These are phyloP conservation scores for Naematelia aurantialba DNA, from an alignment of 768 basidiomycete species.

Conservation along the genomic window DNA sequence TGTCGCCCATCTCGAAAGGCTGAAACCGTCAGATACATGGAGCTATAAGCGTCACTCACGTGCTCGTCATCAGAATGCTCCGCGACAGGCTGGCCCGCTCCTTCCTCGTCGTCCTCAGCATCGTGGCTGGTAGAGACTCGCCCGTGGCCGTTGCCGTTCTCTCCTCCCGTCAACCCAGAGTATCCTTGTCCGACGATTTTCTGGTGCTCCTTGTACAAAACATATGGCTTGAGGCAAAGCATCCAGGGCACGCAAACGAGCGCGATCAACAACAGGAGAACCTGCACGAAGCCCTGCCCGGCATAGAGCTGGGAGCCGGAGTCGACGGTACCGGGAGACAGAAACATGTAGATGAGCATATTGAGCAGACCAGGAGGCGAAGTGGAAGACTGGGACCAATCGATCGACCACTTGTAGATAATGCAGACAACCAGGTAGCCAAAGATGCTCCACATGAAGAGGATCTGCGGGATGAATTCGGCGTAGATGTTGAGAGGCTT, in stretches of 20 bases:
- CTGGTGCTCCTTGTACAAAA: slow-evolving; percentile 84
- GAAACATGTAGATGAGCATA: slow-evolving; percentile 85
- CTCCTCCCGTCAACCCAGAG: slow-evolving; percentile 54
- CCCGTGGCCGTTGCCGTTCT: slow-evolving; percentile 32
- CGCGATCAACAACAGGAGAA: slow-evolving; percentile 71
- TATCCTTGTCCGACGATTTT: slow-evolving; percentile 80
- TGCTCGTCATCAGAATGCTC: slow-evolving; percentile 71
- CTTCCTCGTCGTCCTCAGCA: slow-evolving; percentile 60
- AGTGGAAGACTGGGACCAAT: slow-evolving; percentile 71
- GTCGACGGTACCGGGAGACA: slow-evolving; percentile 77
- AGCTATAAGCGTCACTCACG: slow-evolving; percentile 55
- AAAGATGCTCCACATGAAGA: slow-evolving; percentile 96
- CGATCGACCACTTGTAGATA: slow-evolving; percentile 92
- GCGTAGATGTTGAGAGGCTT: slow-evolving; percentile 79
- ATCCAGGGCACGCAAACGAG: slow-evolving; percentile 91
- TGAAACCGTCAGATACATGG: slow-evolving; percentile 54
- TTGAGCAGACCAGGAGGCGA: slow-evolving; percentile 82
- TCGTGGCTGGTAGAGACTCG: slow-evolving; percentile 29
- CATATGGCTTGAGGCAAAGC: slow-evolving; percentile 85
- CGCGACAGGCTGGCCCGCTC: slow-evolving; percentile 59
- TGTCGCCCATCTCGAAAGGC: slow-evolving; percentile 88
- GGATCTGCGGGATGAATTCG: slow-evolving; percentile 94
- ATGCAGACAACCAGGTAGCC: slow-evolving; percentile 93
- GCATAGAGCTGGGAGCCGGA: slow-evolving; percentile 69
- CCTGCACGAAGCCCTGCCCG: slow-evolving; percentile 82